A percentile compares a stretch with the other conserved stretches of the same genome.
phyloP scores from a whole-genome alignment of 2,329 filamentous ascomycete species.

The Apiospora malaysiana region DNA sequence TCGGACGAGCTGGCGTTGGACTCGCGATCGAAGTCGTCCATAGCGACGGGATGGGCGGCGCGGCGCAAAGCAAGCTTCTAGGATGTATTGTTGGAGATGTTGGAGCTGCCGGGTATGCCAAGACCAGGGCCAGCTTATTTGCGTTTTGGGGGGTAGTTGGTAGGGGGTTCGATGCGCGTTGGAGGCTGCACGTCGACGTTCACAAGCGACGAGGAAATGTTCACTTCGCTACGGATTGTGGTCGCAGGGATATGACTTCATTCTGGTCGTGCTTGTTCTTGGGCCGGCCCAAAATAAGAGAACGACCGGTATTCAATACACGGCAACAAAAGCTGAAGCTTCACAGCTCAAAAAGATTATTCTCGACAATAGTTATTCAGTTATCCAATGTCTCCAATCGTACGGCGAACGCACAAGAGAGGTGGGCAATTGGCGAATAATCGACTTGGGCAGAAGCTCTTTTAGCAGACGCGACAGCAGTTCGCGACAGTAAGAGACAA shows the following conservation, averaged over 20 bases:
- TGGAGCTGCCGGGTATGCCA: not conserved
- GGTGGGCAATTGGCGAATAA: not conserved
- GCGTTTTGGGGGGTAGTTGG: not conserved
- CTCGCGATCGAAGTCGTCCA: constrained; percentile 47
- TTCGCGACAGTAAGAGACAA: constrained; percentile 1
- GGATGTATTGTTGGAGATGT: not conserved
- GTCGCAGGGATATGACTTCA: constrained; percentile 4
- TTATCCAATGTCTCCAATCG: not conserved
- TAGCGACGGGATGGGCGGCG: constrained; percentile 27
- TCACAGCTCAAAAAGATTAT: not conserved
- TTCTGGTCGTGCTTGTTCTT: constrained; percentile 8
- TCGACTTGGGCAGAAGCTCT: not conserved
- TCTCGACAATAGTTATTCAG: not conserved
- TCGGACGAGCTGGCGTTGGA: constrained; percentile 53
- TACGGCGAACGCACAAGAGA: no score
- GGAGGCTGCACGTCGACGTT: not conserved
- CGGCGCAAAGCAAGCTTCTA: not conserved
- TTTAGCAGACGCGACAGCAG: constrained; percentile 5
- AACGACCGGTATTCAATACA: not conserved
- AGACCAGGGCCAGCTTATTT: not conserved
- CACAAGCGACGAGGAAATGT: not conserved
- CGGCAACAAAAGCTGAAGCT: not conserved
- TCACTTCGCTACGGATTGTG: constrained; percentile 7
- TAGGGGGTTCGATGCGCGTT: not conserved
- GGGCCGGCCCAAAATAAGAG: not conserved